phyloP scores from a whole-genome alignment of 2,329 filamentous ascomycete species.

The Colletotrichum tabaci region DNA sequence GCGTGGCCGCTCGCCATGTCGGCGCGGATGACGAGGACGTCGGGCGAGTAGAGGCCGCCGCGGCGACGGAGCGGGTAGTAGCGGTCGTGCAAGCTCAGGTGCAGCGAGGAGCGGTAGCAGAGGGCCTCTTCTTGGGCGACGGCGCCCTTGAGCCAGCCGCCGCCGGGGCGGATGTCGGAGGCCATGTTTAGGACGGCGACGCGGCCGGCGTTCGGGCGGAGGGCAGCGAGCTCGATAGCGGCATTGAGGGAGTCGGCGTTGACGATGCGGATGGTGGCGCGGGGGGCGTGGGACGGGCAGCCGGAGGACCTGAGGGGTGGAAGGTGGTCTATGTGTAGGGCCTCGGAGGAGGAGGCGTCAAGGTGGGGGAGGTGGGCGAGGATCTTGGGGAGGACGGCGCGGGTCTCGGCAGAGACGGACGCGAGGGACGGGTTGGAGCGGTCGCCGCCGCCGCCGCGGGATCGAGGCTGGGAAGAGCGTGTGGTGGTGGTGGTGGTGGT shows the following conservation, averaged over 20 bases:
- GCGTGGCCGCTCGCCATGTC: constrained; percentile 62
- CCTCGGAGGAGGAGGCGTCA: constrained; percentile 54
- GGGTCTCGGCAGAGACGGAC: constrained; percentile 62
- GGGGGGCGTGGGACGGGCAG: constrained; percentile 59
- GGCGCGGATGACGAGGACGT: constrained; percentile 71
- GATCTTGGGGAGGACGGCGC: constrained; percentile 61
- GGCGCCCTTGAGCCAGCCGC: constrained; percentile 74
- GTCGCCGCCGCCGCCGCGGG: constrained; percentile 13
- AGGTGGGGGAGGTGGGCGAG: constrained; percentile 60
- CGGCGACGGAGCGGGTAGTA: constrained; percentile 68
- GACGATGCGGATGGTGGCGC: constrained; percentile 62
- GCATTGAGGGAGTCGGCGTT: constrained; percentile 72
- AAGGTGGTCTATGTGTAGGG: constrained; percentile 54
- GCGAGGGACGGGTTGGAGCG: constrained; percentile 28
- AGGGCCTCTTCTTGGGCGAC: constrained; percentile 79
- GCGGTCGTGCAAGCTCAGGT: constrained; percentile 58
- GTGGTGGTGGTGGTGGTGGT: neutral
- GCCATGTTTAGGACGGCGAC: constrained; percentile 79
- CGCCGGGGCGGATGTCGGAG: constrained; percentile 70
- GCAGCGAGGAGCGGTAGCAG: constrained; percentile 74
- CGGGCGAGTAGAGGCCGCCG: constrained; percentile 72
- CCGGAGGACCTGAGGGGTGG: constrained; percentile 56
- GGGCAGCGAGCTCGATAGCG: constrained; percentile 59
- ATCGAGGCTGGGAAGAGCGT: neutral
- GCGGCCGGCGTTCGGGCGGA: constrained; percentile 47